Evolutionary conservation across 1,284 basidiomycete species (phyloP), one percentile per base, ranked within the genome.

Genomic region (Albatrellus sp.): DNA sequence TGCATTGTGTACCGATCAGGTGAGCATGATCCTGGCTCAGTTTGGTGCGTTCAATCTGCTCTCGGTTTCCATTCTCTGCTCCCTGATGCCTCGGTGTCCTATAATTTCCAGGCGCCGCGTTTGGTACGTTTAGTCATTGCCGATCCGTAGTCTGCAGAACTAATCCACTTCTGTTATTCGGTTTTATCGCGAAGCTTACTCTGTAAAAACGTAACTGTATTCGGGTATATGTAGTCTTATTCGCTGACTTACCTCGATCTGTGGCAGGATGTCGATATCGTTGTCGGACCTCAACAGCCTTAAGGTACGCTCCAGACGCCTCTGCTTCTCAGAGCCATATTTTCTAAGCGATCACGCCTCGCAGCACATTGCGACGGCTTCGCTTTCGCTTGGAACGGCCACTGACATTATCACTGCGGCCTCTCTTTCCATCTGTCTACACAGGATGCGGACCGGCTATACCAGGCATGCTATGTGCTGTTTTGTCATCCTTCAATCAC

Each of bases 381-480:
- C 73, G 0, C 61, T 78, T 3, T 64, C 59, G 14, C 49, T 69
- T 2, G 68, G 70, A 2, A 65, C 70, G 32, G 42, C 62, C 1
- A 70, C 70, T 4, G 77, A 78, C 52, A 52, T 71, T 4, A 45
- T 66, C 37, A 74, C 69, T 14, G 70, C 77, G 2, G 52, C 52
- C 1, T 55, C 72, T 1, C 64, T 78, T 17, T 74, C 68, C n/a
- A n/a, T n/a, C n/a, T n/a, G n/a, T n/a, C n/a, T n/a, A n/a, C n/a
- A n/a, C n/a, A n/a, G n/a, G n/a, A 64, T 78, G 49, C 65, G 70
- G 20, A 75, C 69, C 3, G 70, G 70, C 6, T 62, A 65, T 49
- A 49, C 60, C 28, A 57, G 67, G 70, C 67, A 46, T n/a, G n/a
- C n/a, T n/a, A n/a, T n/a, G n/a, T n/a, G n/a, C n/a, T n/a, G n/a